Evolutionary conservation across 2,329 filamentous ascomycete species (phyloP), one percentile per base, ranked within the genome.

Genomic region (Penicillium sp.): DNA sequence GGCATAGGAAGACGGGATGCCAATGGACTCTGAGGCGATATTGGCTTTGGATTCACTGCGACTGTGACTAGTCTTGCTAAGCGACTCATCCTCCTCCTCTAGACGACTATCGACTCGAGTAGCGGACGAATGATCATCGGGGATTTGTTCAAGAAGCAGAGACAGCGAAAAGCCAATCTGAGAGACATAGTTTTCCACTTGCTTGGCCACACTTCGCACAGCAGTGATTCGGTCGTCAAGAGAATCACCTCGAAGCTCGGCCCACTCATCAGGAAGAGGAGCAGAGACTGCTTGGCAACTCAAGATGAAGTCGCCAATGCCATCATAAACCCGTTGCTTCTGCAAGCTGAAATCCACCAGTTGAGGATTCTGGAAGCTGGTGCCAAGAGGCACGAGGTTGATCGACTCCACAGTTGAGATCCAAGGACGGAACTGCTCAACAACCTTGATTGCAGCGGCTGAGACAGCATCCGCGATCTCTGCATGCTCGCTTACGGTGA

Each of bases 261-360:
- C 87, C 95, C 95, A 99, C 76, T 99, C 95, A 71, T 99, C 95
- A 9, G 89, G 90, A 44, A 99, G 76, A 6, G 95, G 95, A 9
- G 91, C 91, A 6, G 92, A 90, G n/a, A 98, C 89, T 24, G 90
- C 87, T 75, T 99, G 95, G 68, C 93, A 97, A 57, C 89, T 87
- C 49, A 96, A 78, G 4, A 98, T 78, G 27, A 99, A 83, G 71
- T 98, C 95, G 9, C 92, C 93, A 54, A 96, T 89, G 57, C 92
- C 90, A 74, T 98, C 95, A 74, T 98, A 98, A 19, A 96, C 81
- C 65, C 89, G 90, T 74, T 99, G 95, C 76, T 98, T 98, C 73
- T 96, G 91, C 31, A 88, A 84, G 68, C 87, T 88, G 72, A 97
- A 97, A 65, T 98, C 95, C 48, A 87, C 84, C 31, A 98, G 78